A percentile compares a stretch with the other conserved stretches of the same genome.
These are phyloP conservation scores for Zygoascus sp. DNA, from an alignment of 1,139 yeast genomes.

Conservation along the genomic window DNA sequence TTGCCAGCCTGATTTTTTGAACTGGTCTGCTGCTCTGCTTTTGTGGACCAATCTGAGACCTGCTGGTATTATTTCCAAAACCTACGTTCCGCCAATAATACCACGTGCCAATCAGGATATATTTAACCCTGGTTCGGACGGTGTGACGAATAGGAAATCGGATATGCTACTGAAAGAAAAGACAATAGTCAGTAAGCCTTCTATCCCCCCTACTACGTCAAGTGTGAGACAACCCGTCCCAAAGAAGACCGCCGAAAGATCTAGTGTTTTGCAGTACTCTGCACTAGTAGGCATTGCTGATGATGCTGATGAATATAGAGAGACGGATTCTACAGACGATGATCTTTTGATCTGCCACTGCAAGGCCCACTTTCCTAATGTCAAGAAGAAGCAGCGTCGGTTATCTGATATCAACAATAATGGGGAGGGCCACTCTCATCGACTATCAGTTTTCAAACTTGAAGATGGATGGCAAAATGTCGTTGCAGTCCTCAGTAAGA, in stretches of 20 bases:
- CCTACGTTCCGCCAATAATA: conserved; percentile 20
- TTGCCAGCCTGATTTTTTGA: conserved; percentile 24
- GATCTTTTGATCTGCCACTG: conserved; percentile 30
- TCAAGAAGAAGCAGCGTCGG: conserved; percentile 7
- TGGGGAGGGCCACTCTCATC: not conserved
- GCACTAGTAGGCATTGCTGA: not conserved
- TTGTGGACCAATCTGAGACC: conserved; percentile 28
- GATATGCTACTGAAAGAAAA: not conserved
- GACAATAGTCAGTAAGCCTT: not conserved
- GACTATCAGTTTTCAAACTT: conserved; percentile 18
- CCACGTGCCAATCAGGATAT: not conserved
- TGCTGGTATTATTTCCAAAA: conserved; percentile 24
- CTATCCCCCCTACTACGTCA: not conserved
- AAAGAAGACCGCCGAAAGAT: not conserved
- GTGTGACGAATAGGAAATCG: not conserved
- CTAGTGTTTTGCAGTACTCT: not conserved
- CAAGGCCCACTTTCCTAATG: conserved; percentile 28
- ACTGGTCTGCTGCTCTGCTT: conserved; percentile 24
- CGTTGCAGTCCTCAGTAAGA: conserved; percentile 64
- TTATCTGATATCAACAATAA: not conserved
- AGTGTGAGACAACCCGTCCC: not conserved
- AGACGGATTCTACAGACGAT: conserved; percentile 14
- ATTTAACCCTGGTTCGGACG: not conserved
- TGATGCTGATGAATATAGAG: not conserved
- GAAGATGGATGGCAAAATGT: conserved; percentile 71